Evolutionary conservation across 1,284 basidiomycete species (phyloP).

Genomic region (Rhodotorula sp.): DNA sequence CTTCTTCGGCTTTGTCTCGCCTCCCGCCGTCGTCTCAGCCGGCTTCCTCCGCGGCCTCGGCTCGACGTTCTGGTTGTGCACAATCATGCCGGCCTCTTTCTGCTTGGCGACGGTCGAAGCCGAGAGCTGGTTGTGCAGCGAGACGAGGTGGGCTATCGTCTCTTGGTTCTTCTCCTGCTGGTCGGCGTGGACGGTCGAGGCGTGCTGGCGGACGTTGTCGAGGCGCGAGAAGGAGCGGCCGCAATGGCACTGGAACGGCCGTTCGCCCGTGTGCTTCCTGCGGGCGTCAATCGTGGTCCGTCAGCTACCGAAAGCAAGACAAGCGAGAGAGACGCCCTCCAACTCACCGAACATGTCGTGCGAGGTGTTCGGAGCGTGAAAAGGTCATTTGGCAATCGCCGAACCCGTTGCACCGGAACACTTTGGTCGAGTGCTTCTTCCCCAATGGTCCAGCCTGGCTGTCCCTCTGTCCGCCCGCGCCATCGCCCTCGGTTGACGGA

Average conservation of each 20-base stretch:
- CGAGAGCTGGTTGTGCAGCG: slow-evolving; percentile 39
- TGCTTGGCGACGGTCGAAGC: slow-evolving; percentile 28
- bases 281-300: neutral
- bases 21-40: slow-evolving; percentile 1
- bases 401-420: slow-evolving; percentile 91
- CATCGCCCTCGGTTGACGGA: too few relatives aligned
- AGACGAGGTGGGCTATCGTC: slow-evolving; percentile 33
- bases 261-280: slow-evolving; percentile 95
- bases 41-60: neutral
- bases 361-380: slow-evolving; percentile 88
- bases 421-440: slow-evolving; percentile 62
- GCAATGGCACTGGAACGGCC: slow-evolving; percentile 92
- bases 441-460: too few relatives aligned
- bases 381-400: slow-evolving; percentile 97
- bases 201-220: slow-evolving; percentile 94
- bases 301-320: neutral
- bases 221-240: slow-evolving; percentile 91
- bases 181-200: slow-evolving; percentile 91
- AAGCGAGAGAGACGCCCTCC: neutral
- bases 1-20: slow-evolving; percentile 8
- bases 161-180: slow-evolving; percentile 70
- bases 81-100: slow-evolving; percentile 35
- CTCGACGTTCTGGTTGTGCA: slow-evolving; percentile 12
- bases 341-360: slow-evolving; percentile 77
- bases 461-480: too few relatives aligned